phyloP scores from a whole-genome alignment of 2,329 filamentous ascomycete genomes.

The Stagonosporopsis cucurbitacearum region DNA sequence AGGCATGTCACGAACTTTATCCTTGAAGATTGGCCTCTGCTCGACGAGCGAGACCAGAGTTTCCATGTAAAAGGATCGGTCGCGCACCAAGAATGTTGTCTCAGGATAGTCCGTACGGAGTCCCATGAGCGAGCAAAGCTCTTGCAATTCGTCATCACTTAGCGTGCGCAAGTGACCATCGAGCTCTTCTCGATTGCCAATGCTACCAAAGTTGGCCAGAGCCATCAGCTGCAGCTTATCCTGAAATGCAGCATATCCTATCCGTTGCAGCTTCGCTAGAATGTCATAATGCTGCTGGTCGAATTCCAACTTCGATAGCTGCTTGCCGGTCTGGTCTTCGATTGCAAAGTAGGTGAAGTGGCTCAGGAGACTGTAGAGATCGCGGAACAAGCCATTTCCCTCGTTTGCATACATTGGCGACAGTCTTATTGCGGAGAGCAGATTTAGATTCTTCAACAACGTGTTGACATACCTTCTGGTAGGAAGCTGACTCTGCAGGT shows the following conservation, averaged over 20 bases:
- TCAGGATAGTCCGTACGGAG: slow-evolving; percentile 83
- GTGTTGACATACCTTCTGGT: slow-evolving; percentile 94
- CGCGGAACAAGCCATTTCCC: slow-evolving; percentile 77
- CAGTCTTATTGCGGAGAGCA: slow-evolving; percentile 76
- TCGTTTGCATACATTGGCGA: slow-evolving; percentile 80
- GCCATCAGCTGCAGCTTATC: slow-evolving; percentile 90
- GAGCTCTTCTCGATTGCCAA: slow-evolving; percentile 81
- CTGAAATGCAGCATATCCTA: slow-evolving; percentile 78
- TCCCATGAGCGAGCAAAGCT: slow-evolving; percentile 74
- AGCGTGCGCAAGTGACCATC: slow-evolving; percentile 75
- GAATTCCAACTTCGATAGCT: slow-evolving; percentile 73
- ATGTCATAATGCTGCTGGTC: slow-evolving; percentile 80
- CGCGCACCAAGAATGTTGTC: slow-evolving; percentile 66
- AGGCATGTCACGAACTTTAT: slow-evolving; percentile 72
- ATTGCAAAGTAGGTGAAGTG: slow-evolving; percentile 91
- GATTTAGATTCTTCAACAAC: slow-evolving; percentile 82
- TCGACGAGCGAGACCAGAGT: slow-evolving; percentile 78
- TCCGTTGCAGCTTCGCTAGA: slow-evolving; percentile 80
- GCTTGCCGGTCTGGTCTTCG: slow-evolving; percentile 85
- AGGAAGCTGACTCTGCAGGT: slow-evolving; percentile 90
- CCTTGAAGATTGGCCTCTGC: slow-evolving; percentile 80
- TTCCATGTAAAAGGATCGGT: slow-evolving; percentile 72
- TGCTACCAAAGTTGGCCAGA: slow-evolving; percentile 88
- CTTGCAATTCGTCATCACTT: slow-evolving; percentile 73
- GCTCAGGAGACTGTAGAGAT: slow-evolving; percentile 78